A percentile compares a stretch with the other conserved stretches of the same genome.
Evolutionary conservation across 768 basidiomycete genomes (phyloP).

Genomic region (Kwoniella mangroviensis): DNA sequence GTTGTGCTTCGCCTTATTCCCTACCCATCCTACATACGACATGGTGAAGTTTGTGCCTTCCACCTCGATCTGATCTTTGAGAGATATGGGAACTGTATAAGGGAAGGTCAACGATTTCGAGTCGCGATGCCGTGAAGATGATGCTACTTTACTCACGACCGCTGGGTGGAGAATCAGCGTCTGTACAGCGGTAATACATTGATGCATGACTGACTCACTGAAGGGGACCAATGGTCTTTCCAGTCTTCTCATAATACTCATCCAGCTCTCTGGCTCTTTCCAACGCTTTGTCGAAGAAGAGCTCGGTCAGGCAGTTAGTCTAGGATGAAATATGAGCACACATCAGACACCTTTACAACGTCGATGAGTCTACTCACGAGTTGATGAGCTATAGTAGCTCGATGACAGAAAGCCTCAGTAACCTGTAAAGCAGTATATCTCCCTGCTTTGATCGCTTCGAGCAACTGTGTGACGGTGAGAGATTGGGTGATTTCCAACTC

Average conservation of each 20-base stretch:
- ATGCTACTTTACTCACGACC: conserved; percentile 4
- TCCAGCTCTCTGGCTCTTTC: conserved; percentile 71
- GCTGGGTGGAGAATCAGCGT: neutral
- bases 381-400: conserved; percentile 79
- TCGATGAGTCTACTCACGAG: conserved; percentile 61
- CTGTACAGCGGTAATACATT: neutral
- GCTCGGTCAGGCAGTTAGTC: conserved; percentile 82
- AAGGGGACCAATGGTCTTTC: conserved; percentile 70
- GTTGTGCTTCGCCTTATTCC: conserved; percentile 66
- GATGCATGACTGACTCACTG: conserved; percentile 57
- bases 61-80: conserved; percentile 75
- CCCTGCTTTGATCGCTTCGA: conserved; percentile 22
- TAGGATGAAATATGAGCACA: conserved; percentile 43
- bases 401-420: conserved; percentile 65
- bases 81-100: conserved; percentile 65
- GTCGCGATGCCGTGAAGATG: neutral
- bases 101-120: neutral
- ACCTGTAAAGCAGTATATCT: conserved; percentile 53
- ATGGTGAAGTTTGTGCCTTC: conserved; percentile 73
- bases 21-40: conserved; percentile 78
- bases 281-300: conserved; percentile 76
- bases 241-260: conserved; percentile 66
- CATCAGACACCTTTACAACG: neutral
- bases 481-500: conserved; percentile 70
- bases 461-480: conserved; percentile 56